These are phyloP conservation scores for Leccinum laetum DNA, from an alignment of 1,284 basidiomycete genomes.

Conservation along the genomic window DNA sequence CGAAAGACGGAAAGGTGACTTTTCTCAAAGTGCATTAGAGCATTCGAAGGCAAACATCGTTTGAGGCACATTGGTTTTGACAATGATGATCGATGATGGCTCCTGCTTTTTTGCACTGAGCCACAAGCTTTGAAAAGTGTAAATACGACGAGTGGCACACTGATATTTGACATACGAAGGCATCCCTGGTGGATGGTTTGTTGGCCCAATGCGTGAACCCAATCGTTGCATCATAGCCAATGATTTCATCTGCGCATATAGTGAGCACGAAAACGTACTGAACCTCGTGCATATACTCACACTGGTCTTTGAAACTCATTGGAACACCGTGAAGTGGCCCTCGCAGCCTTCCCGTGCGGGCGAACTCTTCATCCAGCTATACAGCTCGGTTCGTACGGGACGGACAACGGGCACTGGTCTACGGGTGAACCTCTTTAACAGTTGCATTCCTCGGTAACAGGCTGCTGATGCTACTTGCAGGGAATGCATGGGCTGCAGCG, in stretches of 20 bases:
- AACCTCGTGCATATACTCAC: conserved; percentile 34
- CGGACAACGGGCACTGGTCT: too few relatives aligned
- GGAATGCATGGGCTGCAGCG: too few relatives aligned
- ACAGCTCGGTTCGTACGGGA: too few relatives aligned
- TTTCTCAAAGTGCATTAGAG: conserved; percentile 72
- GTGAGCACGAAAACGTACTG: conserved; percentile 1
- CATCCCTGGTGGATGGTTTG: conserved; percentile 55
- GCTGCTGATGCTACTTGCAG: too few relatives aligned
- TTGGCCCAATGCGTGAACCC: conserved; percentile 74
- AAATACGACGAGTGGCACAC: neutral
- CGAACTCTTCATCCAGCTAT: conserved; percentile 67
- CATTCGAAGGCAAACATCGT: conserved; percentile 89
- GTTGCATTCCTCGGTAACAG: too few relatives aligned
- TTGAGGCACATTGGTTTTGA: conserved; percentile 79
- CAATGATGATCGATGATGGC: conserved; percentile 46
- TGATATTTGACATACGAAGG: conserved; percentile 47
- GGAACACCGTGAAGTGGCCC: conserved; percentile 86
- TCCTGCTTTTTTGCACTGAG: conserved; percentile 46
- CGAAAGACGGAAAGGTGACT: conserved; percentile 70
- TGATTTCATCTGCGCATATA: conserved; percentile 49
- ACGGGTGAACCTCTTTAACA: too few relatives aligned
- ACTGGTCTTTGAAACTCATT: conserved; percentile 73
- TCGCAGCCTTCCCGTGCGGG: conserved; percentile 53
- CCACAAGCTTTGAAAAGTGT: conserved; percentile 37
- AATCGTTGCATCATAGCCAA: conserved; percentile 66